Evolutionary conservation across 768 basidiomycete genomes (phyloP).

Genomic region (Boletales sp.): DNA sequence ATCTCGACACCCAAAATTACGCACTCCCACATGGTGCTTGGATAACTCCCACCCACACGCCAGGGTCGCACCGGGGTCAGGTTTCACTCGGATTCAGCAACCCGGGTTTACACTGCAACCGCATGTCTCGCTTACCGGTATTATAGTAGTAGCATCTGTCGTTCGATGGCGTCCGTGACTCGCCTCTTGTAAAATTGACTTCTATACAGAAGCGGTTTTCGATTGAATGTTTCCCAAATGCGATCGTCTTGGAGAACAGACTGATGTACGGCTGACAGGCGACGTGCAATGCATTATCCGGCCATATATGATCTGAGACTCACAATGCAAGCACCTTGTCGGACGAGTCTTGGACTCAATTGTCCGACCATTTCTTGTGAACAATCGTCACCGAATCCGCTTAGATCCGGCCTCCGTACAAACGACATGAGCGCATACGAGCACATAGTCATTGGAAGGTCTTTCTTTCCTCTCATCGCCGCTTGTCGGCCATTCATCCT

Average conservation of each 20-base stretch:
- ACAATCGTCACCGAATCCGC: too few species aligned
- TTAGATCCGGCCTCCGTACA: slow-evolving; percentile 20
- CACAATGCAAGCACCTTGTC: too few species aligned
- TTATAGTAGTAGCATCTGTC: slow-evolving; percentile 2
- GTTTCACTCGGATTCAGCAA: slow-evolving; percentile 14
- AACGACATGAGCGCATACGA: slow-evolving; percentile 3
- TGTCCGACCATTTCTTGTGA: too few species aligned
- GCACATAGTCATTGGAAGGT: slow-evolving; percentile 9
- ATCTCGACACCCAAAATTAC: slow-evolving; percentile 16
- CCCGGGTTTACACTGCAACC: slow-evolving; percentile 6
- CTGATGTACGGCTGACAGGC: too few species aligned
- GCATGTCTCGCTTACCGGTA: slow-evolving; percentile 7
- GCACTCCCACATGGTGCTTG: slow-evolving; percentile 23
- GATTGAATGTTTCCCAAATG: slow-evolving; percentile 7
- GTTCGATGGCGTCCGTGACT: slow-evolving; percentile 2
- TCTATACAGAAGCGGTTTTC: background rate
- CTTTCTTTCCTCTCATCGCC: slow-evolving; percentile 17
- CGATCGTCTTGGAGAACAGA: background rate
- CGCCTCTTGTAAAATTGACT: slow-evolving; percentile 12
- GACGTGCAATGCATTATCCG: too few species aligned
- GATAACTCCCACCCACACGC: slow-evolving; percentile 25
- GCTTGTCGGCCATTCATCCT: slow-evolving; percentile 23
- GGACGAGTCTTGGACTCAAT: too few species aligned
- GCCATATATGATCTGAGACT: too few species aligned
- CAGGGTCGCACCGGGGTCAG: slow-evolving; percentile 11